Conservation (phyloP, 148 eudicot genomes). For the Rhododendron simsii region DNA sequence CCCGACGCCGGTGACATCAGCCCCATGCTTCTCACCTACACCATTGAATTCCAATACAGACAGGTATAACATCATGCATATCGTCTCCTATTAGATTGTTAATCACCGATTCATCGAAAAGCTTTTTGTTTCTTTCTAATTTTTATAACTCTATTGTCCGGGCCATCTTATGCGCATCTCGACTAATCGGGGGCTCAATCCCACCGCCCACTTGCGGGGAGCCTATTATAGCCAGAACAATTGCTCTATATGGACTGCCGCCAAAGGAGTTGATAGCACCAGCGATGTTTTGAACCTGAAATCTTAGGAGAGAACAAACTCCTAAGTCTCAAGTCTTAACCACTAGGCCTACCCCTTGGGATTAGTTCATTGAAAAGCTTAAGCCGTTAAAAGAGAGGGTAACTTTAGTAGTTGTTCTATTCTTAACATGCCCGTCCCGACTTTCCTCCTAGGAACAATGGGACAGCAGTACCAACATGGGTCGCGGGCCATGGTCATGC, state of each 20-base stretch:
- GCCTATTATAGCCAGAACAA: neutral
- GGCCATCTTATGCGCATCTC: too few species aligned
- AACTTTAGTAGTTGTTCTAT: neutral
- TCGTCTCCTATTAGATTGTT: neutral
- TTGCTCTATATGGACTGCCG: neutral
- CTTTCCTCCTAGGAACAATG: neutral
- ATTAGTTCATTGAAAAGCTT: neutral
- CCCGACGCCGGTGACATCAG: slow-evolving; percentile 92
- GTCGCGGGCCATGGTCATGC: neutral
- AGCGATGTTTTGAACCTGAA: neutral
- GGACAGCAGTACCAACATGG: neutral
- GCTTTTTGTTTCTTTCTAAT: neutral
- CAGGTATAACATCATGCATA: slow-evolving; percentile 33
- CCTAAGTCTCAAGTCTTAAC: too few species aligned
- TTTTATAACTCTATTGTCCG: too few species aligned
- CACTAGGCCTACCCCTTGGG: neutral
- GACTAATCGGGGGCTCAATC: neutral
- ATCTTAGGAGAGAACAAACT: neutral
- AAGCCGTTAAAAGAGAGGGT: neutral
- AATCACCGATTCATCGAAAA: neutral
- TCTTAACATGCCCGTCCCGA: too few species aligned
- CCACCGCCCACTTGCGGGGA: neutral
- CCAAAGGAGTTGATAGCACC: neutral
- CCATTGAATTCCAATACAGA: slow-evolving; percentile 73
- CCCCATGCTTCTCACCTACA: slow-evolving; percentile 73